Evolutionary conservation across 169 alveolate genomes (phyloP), one percentile per base, ranked within the genome.

Genomic region (Eimeria praecox): DNA sequence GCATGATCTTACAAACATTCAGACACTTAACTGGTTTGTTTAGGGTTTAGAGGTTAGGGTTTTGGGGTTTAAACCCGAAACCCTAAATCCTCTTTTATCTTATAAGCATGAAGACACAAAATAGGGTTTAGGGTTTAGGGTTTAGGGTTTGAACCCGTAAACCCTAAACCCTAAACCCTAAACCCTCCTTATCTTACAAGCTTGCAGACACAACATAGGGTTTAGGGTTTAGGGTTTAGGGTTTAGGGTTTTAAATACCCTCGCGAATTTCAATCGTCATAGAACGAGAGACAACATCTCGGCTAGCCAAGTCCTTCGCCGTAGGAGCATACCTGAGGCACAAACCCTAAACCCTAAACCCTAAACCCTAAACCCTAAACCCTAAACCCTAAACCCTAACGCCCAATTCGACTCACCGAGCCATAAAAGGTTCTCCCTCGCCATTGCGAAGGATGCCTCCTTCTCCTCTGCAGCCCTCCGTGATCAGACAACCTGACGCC

Each of bases 401-500:
- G 64, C 83, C 75, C 14, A 40, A 59, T 30, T n/a, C 62, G 71
- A 12, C 94, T 62, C 62, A 90, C 95, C 95, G 52, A 18, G 94
- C 95, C 97, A 96, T 96, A 95, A 96, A 96, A 52, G 97, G 96
- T 82, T 96, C 97, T 40, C 99, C 99, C 93, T 99, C 99, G 66
- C 98, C 95, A 98, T 99, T 99, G 75, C 99, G 98, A 54, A 99
- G 97, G 69, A 99, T 99, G 66, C 99, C 99, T 35, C 99, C 99
- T 97, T 99, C 99, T 56, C 99, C 99, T 96, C 99, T 98, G 97
- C 99, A 99, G 87, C 99, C 99, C 97, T 99, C 99, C 75, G 99
- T 99, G 97, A 99, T 99, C 90, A 99, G 97, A 62, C 96, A 95
- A 66, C 96, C 94, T 89, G 73, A 5, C 8, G 42, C 14, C 1